phyloP scores from a whole-genome alignment of 23 red algal genomes.

The Gracilaria domingensis region DNA sequence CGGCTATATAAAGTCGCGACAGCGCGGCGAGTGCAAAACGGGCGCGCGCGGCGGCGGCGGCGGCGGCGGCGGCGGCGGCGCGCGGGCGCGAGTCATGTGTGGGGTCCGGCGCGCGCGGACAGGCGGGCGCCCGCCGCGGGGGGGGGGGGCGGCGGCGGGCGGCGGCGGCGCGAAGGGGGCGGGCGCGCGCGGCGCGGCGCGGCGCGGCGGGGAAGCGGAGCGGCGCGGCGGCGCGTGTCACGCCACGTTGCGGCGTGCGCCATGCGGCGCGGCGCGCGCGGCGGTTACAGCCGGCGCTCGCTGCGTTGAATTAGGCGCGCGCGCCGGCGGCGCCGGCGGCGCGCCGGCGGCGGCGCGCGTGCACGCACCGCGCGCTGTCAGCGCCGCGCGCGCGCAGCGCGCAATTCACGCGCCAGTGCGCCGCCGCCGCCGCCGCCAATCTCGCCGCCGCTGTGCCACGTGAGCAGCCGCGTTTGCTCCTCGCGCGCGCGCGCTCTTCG shows the following conservation, averaged over 20 bases:
- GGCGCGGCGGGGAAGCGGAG: background rate
- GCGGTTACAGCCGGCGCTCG: conserved; percentile 9
- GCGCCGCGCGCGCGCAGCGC: no score
- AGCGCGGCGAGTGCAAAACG: background rate
- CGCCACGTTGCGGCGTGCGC: conserved; percentile 26
- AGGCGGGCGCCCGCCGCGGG: background rate
- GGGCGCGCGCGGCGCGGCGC: background rate
- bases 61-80: background rate
- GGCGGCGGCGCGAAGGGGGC: background rate
- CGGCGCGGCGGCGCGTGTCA: background rate
- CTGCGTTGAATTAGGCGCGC: conserved; percentile 8
- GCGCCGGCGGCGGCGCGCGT: background rate
- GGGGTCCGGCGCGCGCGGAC: no score
- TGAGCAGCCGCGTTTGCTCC: conserved; percentile 3
- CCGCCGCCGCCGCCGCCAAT: background rate
- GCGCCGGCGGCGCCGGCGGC: no score
- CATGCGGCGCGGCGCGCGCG: background rate
- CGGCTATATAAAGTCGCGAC: background rate
- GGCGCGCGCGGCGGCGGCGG: background rate
- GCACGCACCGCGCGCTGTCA: background rate
- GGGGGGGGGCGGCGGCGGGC: background rate
- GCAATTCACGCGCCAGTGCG: background rate
- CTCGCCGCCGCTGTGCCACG: background rate
- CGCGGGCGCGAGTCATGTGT: conserved; percentile 13
- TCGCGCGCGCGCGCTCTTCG: background rate